These are phyloP conservation scores for Trichomonas gallinae DNA, from an alignment of 208 protist species.

Conservation along the genomic window DNA sequence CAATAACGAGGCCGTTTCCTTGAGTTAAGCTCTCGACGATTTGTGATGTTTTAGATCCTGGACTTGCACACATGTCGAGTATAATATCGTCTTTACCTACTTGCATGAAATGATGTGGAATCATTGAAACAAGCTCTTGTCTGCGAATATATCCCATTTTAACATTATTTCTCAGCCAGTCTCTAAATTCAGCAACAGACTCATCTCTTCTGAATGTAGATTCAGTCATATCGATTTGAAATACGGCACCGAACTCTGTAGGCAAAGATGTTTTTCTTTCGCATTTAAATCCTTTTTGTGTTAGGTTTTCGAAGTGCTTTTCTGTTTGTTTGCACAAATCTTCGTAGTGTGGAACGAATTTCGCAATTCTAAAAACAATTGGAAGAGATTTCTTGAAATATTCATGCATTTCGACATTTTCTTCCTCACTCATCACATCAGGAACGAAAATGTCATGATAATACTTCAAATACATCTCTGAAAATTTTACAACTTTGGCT, in stretches of 20 bases:
- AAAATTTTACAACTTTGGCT: neutral
- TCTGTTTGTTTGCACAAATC: neutral
- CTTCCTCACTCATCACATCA: neutral
- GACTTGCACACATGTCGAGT: conserved; percentile 49
- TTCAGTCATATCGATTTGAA: neutral
- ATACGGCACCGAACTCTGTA: neutral
- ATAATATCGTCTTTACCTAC: conserved; percentile 28
- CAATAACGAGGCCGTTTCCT: conserved; percentile 26
- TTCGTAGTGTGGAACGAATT: neutral
- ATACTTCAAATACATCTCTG: neutral
- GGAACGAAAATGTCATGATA: neutral
- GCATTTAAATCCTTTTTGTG: neutral
- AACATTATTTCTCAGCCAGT: neutral
- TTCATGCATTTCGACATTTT: neutral
- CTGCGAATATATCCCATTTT: neutral
- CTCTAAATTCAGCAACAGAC: neutral
- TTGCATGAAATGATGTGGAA: conserved; percentile 38
- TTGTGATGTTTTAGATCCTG: conserved; percentile 46
- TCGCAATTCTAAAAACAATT: neutral
- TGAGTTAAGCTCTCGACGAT: neutral
- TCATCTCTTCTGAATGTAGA: neutral
- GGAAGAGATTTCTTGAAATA: neutral
- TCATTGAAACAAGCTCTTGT: conserved; percentile 46
- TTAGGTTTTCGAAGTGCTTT: neutral
- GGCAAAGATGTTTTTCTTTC: neutral